These are phyloP conservation scores for Tephrocybe sp. DNA, from an alignment of 768 basidiomycete genomes.

Conservation along the genomic window DNA sequence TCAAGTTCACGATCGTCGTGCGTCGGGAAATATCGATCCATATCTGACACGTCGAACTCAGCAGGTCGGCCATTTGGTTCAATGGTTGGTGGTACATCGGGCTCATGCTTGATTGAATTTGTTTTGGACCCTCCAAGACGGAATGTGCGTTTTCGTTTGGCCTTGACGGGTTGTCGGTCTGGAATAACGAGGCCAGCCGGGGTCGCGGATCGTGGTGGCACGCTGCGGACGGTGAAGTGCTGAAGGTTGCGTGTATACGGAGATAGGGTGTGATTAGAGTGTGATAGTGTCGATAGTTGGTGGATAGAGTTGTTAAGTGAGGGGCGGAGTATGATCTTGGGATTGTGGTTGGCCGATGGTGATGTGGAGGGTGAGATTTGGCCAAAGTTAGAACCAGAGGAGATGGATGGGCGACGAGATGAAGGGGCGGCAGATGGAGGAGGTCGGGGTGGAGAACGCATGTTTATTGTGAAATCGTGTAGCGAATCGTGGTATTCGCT, in stretches of 20 bases:
- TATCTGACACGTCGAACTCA: conserved; percentile 66
- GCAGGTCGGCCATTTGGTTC: conserved; percentile 1
- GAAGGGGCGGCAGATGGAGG: conserved; percentile 15
- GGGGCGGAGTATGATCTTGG: conserved; percentile 64
- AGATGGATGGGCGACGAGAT: conserved; percentile 36
- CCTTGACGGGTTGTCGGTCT: conserved; percentile 63
- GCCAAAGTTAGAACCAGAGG: conserved; percentile 26
- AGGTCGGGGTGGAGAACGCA: conserved; percentile 15
- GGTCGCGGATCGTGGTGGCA: conserved; percentile 55
- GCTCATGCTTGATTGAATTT: not conserved
- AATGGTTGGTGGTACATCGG: not conserved
- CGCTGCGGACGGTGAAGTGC: conserved; percentile 90
- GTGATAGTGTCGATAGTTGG: conserved; percentile 80
- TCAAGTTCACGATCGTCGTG: conserved; percentile 17
- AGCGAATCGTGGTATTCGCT: conserved; percentile 15
- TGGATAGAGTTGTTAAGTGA: conserved; percentile 70
- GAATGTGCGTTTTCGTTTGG: conserved; percentile 72
- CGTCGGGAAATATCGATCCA: conserved; percentile 70
- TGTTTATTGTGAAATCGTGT: conserved; percentile 20
- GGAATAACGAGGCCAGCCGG: conserved; percentile 15
- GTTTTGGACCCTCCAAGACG: conserved; percentile 47
- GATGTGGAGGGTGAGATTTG: conserved; percentile 19
- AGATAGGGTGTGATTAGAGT: conserved; percentile 90
- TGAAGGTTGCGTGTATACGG: conserved; percentile 89
- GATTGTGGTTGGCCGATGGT: conserved; percentile 36